These are phyloP conservation scores for Scheffersomyces spartinae DNA, from an alignment of 805 yeast genomes.

Conservation along the genomic window DNA sequence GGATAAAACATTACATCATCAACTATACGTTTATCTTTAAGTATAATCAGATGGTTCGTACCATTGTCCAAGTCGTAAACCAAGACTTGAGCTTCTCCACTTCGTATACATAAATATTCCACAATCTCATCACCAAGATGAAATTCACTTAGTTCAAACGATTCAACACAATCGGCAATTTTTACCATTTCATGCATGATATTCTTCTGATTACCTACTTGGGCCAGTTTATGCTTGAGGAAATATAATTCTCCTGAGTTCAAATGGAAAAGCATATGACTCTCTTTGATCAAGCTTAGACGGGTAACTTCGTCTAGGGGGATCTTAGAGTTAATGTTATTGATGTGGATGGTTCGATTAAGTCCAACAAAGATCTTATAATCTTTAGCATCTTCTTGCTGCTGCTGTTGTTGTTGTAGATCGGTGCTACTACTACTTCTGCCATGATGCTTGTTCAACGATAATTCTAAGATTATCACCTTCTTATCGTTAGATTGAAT, in stretches of 20 bases:
- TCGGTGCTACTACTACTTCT: constrained; percentile 3
- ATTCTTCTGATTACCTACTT: constrained; percentile 3
- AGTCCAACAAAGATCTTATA: constrained; percentile 19
- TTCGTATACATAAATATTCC: constrained; percentile 19
- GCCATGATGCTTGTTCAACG: constrained; percentile 4
- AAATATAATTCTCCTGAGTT: constrained; percentile 28
- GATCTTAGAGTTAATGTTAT: constrained; percentile 21
- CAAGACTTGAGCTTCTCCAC: constrained; percentile 26
- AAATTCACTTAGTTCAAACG: constrained; percentile 16
- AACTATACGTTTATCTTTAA: constrained; percentile 12
- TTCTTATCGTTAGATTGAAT: constrained; percentile 9
- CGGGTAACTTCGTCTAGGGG: constrained; percentile 15
- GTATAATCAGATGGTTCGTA: no score
- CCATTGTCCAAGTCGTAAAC: constrained; percentile 15
- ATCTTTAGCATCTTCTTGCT: constrained; percentile 4
- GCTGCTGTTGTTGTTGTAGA: no score
- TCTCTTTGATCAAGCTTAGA: constrained; percentile 14
- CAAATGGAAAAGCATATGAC: constrained; percentile 24
- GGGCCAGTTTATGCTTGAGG: constrained; percentile 17
- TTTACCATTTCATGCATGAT: constrained; percentile 25
- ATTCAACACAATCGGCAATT: constrained; percentile 19
- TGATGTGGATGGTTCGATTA: constrained; percentile 4
- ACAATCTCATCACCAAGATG: constrained; percentile 3
- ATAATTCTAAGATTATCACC: constrained; percentile 16
- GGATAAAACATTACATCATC: constrained; percentile 4